Base-by-base conservation (phyloP, 2,329 filamentous ascomycete genomes). In the Aspergillus carbonarius region DNA sequence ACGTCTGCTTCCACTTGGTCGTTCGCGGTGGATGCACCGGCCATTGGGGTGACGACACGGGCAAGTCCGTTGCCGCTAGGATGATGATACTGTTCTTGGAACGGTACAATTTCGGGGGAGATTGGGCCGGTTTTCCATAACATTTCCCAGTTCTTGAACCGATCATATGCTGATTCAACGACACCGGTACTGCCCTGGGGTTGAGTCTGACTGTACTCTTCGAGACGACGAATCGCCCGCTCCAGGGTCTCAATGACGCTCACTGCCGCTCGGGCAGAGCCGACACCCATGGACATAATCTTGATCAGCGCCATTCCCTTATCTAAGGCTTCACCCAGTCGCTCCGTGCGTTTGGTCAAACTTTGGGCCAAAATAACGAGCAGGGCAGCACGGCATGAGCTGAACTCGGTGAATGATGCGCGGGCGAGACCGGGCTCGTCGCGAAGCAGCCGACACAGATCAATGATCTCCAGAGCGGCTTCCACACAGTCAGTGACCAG, bases 401-500 rank as follows among this genome's bases (percentile, higher is more conserved):
- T 83, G 65, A 83, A 84, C 61, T 85, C 82, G 3, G 81, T 83
- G 63, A 84, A 84, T 0, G 81, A 83, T 2, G 82, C 81, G 30
- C 81, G 78, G 5, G 82, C 82, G 54, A 84, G 79, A 15, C 82
- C 82, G 13, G 80, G 78, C n/a, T 78, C 80, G 46, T 78, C 78
- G 39, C 79, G 77, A 4, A 84, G 76, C 4, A 79, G 71, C 40
- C 78, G 78, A 60, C 82, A 83, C 4, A 82, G 76, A 44, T 82
- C 78, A 17, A 84, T 75, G 10, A 82, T 79, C 57, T 79, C 76
- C 27, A 83, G 68, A 2, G 82, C 82, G 2, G 82, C 82, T 55
- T 82, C 78, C 9, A 84, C 79, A 56, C 82, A 84, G 58, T 83
- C 80, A 4, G 74, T 75, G 17, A 84, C 79, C n/a, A 84, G 72